Base-by-base conservation (phyloP, 305 asterid species). In the Ajuga reptans region DNA sequence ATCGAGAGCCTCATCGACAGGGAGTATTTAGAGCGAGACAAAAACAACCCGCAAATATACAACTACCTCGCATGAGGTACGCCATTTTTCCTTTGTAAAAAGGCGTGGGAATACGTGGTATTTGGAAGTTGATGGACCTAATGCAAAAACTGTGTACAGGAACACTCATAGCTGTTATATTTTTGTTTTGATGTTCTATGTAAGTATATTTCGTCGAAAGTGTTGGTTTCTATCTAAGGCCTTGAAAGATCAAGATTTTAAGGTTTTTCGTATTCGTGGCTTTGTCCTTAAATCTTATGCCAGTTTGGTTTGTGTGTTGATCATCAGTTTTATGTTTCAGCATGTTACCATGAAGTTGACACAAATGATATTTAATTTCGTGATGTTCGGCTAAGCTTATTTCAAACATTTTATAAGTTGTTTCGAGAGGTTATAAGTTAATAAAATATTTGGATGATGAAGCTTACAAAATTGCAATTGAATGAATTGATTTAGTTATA, bases 1-100 rank as follows among this genome's bases (percentile, higher is more conserved):
- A 93, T 93, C 57, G 99, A 91, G 77, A 89, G 96, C 80, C 90
- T 93, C 60, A 93, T 93, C 55, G 99, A 93, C 73, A 77, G 99
- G 78, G 99, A 93, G 79, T 93, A 87, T 73, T 77, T 93, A 73
- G 99, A 90, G 72, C 83, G 97, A 0, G 97, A 89, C 88, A 93
- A 86, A 73, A 85, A 59, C 69, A 89, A 88, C 84, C 90, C 96
- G 37, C 96, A 90, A 82, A 74, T 90, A 77, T 92, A 92, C 90
- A 90, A 91, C 78, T 92, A 90, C 83, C 92, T 86, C 57, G 95
- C 96, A 4, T 91, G 80, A 84, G 74, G 74, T 67, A 65, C 73
- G 64, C 1, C 37, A 31, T 16, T 66, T 71, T 69, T 66, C 60
- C 72, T 72, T 21, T 72, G 84, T 68, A 79, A 68, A 76, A 60